phyloP scores from a whole-genome alignment of 192 early-diverging fungal species.

The Linnemannia zychae region DNA sequence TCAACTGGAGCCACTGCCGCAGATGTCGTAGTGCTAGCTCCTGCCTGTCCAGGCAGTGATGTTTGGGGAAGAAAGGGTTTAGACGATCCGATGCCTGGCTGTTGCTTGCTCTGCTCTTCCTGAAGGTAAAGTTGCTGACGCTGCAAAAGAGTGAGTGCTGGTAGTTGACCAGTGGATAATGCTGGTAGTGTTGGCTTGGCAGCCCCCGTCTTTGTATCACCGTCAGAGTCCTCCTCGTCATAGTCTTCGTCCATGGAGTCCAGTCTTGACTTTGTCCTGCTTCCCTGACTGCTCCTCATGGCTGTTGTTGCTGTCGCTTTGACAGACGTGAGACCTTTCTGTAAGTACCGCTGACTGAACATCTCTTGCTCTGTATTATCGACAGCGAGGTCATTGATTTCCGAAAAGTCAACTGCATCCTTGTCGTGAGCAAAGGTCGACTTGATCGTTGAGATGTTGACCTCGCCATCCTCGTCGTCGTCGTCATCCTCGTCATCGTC shows the following conservation, averaged over 20 bases:
- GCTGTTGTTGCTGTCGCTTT: slow-evolving; percentile 38
- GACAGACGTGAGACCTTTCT: slow-evolving; percentile 58
- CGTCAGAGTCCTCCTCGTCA: slow-evolving; percentile 44
- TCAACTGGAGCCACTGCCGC: slow-evolving; percentile 7
- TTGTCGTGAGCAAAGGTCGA: slow-evolving; percentile 67
- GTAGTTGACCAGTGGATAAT: background rate
- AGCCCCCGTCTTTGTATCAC: slow-evolving; percentile 8
- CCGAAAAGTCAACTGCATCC: slow-evolving; percentile 88
- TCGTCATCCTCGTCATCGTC: slow-evolving; percentile 61
- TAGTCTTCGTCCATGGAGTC: slow-evolving; percentile 72
- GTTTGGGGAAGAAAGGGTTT: background rate
- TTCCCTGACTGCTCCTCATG: slow-evolving; percentile 35
- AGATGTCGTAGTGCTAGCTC: background rate
- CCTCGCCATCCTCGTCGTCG: slow-evolving; percentile 54
- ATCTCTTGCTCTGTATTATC: slow-evolving; percentile 68
- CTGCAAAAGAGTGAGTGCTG: slow-evolving; percentile 18
- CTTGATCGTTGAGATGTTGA: slow-evolving; percentile 47
- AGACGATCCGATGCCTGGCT: slow-evolving; percentile 1
- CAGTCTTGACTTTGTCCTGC: slow-evolving; percentile 56
- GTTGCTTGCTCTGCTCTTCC: slow-evolving; percentile 39
- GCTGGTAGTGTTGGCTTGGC: background rate
- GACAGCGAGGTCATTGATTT: slow-evolving; percentile 82
- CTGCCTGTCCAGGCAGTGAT: slow-evolving; percentile 6
- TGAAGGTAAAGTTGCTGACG: slow-evolving; percentile 31
- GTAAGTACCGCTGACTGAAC: slow-evolving; percentile 62